Conservation (phyloP, 805 yeast species). For the Kodamaea laetipori region DNA sequence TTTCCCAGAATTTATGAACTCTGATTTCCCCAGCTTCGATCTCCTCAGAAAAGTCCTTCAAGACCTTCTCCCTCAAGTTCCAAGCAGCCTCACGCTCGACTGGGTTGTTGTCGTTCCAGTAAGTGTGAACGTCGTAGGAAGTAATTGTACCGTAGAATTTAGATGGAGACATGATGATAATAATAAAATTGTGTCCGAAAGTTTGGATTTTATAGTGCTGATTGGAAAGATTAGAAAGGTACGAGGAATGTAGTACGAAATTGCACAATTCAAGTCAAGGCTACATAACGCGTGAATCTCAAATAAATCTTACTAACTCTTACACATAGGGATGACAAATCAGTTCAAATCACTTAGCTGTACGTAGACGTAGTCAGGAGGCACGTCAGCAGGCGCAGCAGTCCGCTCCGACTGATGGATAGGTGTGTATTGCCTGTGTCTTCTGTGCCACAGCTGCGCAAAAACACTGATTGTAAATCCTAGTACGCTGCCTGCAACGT, state of each 20-base stretch:
- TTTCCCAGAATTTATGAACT: constrained; percentile 47
- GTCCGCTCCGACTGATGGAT: background rate
- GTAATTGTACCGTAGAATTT: constrained; percentile 18
- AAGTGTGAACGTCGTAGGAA: constrained; percentile 60
- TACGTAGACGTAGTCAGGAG: constrained; percentile 7
- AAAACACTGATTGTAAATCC: constrained; percentile 24
- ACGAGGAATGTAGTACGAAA: too few species aligned
- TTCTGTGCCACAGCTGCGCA: background rate
- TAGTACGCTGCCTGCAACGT: constrained; percentile 33
- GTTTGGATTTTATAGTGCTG: too few species aligned
- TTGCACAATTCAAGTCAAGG: too few species aligned
- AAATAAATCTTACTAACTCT: too few species aligned
- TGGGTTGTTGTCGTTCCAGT: constrained; percentile 42
- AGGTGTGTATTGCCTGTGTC: background rate
- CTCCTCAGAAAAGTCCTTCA: constrained; percentile 44
- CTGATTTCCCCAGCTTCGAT: constrained; percentile 43
- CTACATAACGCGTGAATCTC: too few species aligned
- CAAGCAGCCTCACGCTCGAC: constrained; percentile 37
- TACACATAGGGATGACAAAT: too few species aligned
- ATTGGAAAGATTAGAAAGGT: background rate
- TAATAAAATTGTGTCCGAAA: too few species aligned
- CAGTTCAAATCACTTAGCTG: constrained; percentile 7
- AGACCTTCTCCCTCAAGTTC: constrained; percentile 42
- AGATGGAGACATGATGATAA: background rate
- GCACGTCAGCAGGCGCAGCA: constrained; percentile 1